Base-by-base conservation (phyloP, 2,329 filamentous ascomycete species). In the Fusarium caatingaense region DNA sequence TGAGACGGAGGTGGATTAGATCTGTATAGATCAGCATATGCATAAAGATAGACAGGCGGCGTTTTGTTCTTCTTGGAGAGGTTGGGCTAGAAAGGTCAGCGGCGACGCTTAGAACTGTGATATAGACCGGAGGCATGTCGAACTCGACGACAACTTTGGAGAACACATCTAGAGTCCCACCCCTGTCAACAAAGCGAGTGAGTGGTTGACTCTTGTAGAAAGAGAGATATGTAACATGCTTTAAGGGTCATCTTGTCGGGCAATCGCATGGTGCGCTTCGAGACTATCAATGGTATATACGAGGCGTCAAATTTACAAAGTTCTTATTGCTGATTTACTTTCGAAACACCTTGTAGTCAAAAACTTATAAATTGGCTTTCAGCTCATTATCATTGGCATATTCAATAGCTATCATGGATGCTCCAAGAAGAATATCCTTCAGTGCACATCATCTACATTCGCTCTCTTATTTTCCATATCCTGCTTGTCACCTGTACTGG, bases 331-430 rank as follows among this genome's bases (percentile, higher is more conserved):
- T 37, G 18, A 12, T n/a, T n/a, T n/a, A 3, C 6, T 18, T 3
- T n/a, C 18, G 5, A 12, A 2, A 37, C 18, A n/a, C 9, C 6
- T 25, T 21, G 16, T 23, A 23, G 30, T 50, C 16, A 37, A 34
- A 13, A 27, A 20, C 11, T 51, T 23, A 18, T 30, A n/a, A 34
- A 21, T 40, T n/a, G 6, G 27, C 28, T 53, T 49, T 45, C 32
- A 25, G 56, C 47, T 71, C 58, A 57, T 68, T 64, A 67, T 57
- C 41, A 46, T 68, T 68, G 54, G 44, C 55, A 57, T 47, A 64
- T 45, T 30, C 44, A 55, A 55, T 41, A 51, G 21, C 41, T 69
- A 46, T 56, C 37, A 68, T 53, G 37, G 28, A 70, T 51, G 46
- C 54, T 59, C 21, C 48, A 45, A 60, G 42, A 68, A 54, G 37